Conservation (phyloP, 2,329 filamentous ascomycete species). For the Phoma sp. region DNA sequence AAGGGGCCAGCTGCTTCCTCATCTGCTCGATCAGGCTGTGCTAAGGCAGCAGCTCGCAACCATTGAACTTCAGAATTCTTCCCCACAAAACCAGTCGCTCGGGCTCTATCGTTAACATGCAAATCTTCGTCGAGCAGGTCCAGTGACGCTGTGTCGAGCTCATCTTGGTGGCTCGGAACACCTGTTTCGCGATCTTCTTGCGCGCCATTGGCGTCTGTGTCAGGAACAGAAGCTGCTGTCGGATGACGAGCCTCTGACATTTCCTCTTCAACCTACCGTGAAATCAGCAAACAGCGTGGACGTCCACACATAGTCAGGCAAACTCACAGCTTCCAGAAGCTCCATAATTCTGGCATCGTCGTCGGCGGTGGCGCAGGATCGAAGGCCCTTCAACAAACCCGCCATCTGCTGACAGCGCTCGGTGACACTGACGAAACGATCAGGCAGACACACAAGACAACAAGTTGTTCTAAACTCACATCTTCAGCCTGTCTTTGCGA, state of each 20-base stretch:
- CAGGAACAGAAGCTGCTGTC: slow-evolving; percentile 21
- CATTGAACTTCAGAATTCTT: slow-evolving; percentile 43
- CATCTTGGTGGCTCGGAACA: slow-evolving; percentile 17
- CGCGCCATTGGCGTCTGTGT: slow-evolving; percentile 27
- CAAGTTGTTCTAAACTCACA: slow-evolving; percentile 25
- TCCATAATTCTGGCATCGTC: slow-evolving; percentile 31
- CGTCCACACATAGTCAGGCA: neutral
- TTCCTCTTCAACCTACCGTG: slow-evolving; percentile 35
- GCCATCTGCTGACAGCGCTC: slow-evolving; percentile 40
- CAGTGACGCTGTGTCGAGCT: slow-evolving; percentile 25
- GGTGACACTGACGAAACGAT: slow-evolving; percentile 31
- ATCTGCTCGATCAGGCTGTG: slow-evolving; percentile 27
- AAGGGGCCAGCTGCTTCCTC: slow-evolving; percentile 11
- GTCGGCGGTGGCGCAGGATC: slow-evolving; percentile 23
- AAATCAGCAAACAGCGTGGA: slow-evolving; percentile 12
- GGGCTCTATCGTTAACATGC: slow-evolving; percentile 29
- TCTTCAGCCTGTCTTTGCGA: slow-evolving; percentile 47
- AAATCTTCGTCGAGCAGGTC: slow-evolving; percentile 40
- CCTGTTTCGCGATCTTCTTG: slow-evolving; percentile 15
- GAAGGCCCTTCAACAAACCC: slow-evolving; percentile 27
- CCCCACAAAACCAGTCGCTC: slow-evolving; percentile 44
- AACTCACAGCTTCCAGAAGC: slow-evolving; percentile 30
- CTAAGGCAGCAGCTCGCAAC: slow-evolving; percentile 33
- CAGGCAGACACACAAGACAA: slow-evolving; percentile 5
- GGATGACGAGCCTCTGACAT: slow-evolving; percentile 26